Base-by-base conservation (phyloP, 2,329 filamentous ascomycete genomes). In the Colletotrichum incanum region DNA sequence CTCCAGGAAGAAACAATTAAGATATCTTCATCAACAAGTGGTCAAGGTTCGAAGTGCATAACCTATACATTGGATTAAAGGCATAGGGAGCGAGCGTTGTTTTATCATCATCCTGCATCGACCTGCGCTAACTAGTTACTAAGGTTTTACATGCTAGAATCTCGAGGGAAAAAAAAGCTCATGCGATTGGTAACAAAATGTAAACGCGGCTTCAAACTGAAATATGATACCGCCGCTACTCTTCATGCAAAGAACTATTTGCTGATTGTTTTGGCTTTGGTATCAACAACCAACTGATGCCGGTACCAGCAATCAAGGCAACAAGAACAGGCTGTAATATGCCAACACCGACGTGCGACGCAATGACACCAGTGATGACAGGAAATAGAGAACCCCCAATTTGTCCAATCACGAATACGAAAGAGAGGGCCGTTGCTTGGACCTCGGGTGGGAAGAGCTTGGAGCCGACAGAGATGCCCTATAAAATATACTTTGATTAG, bases 321-420 rank as follows among this genome's bases (percentile, higher is more conserved):
- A 88, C 83, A 1, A 89, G 78, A 20, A 90, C 85, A 0, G 88
- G 88, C 72, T 89, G 88, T 63, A 90, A 72, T 0, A 87, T 83
- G 1, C 80, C 78, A 0, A 89, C 87, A 0, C 87, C 87, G 0
- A 80, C 78, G 2, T 76, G 73, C 0, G 83, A 77, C 0, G 87
- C 86, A 16, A 90, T 81, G 1, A 89, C 76, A 1, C 88, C 89
- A 0, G 88, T 90, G 2, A 90, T 74, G 2, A 88, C 84, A 0
- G 89, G 88, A 68, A 90, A 90, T 0, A 89, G 75, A 0, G 87
- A 85, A 0, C 87, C 88, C 1, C 88, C 88, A 5, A 88, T 82
- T 75, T 90, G 88, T 0, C 87, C 87, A 26, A 89, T 81, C 0
- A 90, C 86, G 70, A 91, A 91, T 2, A 90, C 82, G n/a, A 90